Evolutionary conservation across 352 stramenopile genomes (phyloP).

Genomic region (Lagenidium giganteum): DNA sequence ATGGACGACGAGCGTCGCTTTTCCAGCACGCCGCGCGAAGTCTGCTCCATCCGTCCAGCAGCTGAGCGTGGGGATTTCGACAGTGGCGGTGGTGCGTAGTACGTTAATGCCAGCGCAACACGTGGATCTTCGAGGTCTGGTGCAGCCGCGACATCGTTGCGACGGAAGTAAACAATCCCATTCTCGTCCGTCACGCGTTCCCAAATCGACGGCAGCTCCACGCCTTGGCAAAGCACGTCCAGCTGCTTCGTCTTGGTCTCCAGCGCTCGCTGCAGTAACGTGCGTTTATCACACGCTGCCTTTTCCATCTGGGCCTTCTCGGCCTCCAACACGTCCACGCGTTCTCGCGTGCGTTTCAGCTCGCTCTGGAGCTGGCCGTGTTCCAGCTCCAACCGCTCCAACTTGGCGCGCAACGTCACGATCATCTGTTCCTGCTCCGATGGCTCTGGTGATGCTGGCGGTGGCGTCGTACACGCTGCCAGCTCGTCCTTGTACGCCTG

Average conservation of each 20-base stretch:
- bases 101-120: slow-evolving; percentile 20
- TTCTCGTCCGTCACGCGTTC: slow-evolving; percentile 43
- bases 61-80: slow-evolving; percentile 21
- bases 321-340: slow-evolving; percentile 22
- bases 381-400: slow-evolving; percentile 31
- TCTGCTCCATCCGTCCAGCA: slow-evolving; percentile 18
- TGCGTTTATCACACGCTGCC: slow-evolving; percentile 28
- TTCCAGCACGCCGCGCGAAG: too few species aligned
- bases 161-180: slow-evolving; percentile 42
- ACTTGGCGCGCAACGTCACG: slow-evolving; percentile 19
- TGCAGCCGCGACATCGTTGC: slow-evolving; percentile 25
- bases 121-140: slow-evolving; percentile 51
- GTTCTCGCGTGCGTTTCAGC: slow-evolving; percentile 16
- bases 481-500: slow-evolving; percentile 19
- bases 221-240: slow-evolving; percentile 38
- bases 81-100: slow-evolving; percentile 1
- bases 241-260: slow-evolving; percentile 53
- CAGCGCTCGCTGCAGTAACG: slow-evolving; percentile 33
- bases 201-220: slow-evolving; percentile 35
- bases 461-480: not conserved
- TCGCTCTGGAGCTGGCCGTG: slow-evolving; percentile 40
- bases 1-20: not conserved
- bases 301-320: slow-evolving; percentile 43
- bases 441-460: slow-evolving; percentile 16
- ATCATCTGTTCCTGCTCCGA: slow-evolving; percentile 42